Evolutionary conservation across 768 basidiomycete genomes (phyloP).

Genomic region (Lentinula guzmanii): DNA sequence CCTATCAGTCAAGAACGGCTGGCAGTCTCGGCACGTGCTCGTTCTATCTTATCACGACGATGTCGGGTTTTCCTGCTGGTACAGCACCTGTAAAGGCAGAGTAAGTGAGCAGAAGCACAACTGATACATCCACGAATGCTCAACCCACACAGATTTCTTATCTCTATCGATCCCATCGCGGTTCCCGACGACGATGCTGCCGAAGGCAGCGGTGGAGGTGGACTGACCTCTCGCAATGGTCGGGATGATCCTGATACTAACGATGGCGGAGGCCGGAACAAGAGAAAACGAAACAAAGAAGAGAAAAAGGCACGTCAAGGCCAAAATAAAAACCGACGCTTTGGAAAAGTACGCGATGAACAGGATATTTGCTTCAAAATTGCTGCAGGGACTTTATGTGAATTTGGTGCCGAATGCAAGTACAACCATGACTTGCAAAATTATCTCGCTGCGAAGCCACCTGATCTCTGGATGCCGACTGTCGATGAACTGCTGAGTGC

Average conservation of each 20-base stretch:
- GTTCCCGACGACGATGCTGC: conserved; percentile 54
- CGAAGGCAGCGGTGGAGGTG: conserved; percentile 44
- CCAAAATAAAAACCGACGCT: conserved; percentile 78
- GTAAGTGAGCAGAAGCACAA: conserved; percentile 23
- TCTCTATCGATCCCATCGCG: conserved; percentile 20
- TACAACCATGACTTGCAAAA: conserved; percentile 70
- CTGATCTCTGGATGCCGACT: conserved; percentile 61
- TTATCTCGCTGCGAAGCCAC: conserved; percentile 73
- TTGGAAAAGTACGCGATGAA: conserved; percentile 73
- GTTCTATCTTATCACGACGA: background rate
- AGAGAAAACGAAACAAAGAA: conserved; percentile 45
- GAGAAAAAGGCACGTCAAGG: conserved; percentile 73
- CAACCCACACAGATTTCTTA: conserved; percentile 29
- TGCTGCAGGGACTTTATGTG: conserved; percentile 65
- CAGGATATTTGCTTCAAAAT: conserved; percentile 79
- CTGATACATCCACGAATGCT: background rate
- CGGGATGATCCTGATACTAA: conserved; percentile 14
- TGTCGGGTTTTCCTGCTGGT: conserved; percentile 23
- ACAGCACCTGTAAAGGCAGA: conserved; percentile 50
- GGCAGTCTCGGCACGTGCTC: too few relatives aligned
- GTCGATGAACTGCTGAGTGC: conserved; percentile 32
- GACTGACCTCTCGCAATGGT: conserved; percentile 20
- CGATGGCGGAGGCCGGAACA: conserved; percentile 19
- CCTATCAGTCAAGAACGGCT: too few relatives aligned
- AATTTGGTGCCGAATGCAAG: conserved; percentile 62